phyloP scores from a whole-genome alignment of 2,329 filamentous ascomycete genomes.

The Sporothrix dimorphospora region DNA sequence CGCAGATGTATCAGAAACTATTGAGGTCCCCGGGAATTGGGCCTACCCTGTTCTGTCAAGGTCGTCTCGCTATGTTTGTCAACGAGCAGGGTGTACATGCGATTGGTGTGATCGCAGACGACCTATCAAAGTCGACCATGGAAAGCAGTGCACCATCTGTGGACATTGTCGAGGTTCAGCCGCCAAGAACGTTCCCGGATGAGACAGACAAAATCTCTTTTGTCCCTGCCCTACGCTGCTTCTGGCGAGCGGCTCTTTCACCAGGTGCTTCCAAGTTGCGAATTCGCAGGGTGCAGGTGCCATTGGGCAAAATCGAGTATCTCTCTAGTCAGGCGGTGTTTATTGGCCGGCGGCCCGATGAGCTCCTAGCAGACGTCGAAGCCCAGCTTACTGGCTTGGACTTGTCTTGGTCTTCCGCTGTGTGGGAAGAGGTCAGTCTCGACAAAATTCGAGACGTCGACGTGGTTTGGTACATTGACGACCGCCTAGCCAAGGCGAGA shows the following conservation, averaged over 20 bases:
- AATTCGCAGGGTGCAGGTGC: constrained; percentile 69
- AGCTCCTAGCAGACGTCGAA: constrained; percentile 39
- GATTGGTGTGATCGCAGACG: constrained; percentile 69
- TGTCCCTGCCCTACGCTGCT: constrained; percentile 67
- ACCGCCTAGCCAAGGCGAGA: constrained; percentile 64
- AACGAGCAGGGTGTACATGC: constrained; percentile 82
- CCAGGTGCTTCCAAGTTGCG: constrained; percentile 68
- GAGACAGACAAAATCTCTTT: constrained; percentile 88
- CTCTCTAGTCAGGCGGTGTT: constrained; percentile 67
- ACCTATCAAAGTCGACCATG: constrained; percentile 55
- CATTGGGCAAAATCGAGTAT: constrained; percentile 79
- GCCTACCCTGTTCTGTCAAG: constrained; percentile 73
- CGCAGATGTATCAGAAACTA: constrained; percentile 76
- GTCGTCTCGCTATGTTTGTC: constrained; percentile 75
- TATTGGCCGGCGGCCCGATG: neutral
- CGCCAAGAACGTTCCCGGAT: constrained; percentile 68
- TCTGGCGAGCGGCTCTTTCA: constrained; percentile 67
- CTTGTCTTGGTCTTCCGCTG: constrained; percentile 70
- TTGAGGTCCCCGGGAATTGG: constrained; percentile 76
- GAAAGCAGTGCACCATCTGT: constrained; percentile 65
- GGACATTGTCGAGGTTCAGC: constrained; percentile 77
- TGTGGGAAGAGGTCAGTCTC: constrained; percentile 86
- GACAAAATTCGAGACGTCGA: constrained; percentile 79
- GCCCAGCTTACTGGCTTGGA: constrained; percentile 71
- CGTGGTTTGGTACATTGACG: constrained; percentile 76